Base-by-base conservation (phyloP, 495 filamentous ascomycete species). In the Zalerion maritima region DNA sequence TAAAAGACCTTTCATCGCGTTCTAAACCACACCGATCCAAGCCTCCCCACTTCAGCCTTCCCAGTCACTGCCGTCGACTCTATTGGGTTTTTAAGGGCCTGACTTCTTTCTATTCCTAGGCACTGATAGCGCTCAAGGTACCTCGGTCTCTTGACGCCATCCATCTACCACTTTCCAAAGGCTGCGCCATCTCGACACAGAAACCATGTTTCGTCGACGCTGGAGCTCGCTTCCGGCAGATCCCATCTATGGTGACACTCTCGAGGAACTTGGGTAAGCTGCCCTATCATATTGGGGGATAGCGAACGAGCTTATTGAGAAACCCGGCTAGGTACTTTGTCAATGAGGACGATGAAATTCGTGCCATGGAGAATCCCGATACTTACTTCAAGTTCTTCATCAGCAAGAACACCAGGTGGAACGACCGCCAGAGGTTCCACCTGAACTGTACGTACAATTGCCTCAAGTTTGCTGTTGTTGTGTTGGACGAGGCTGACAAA, bases 261-360 rank as follows among this genome's bases (percentile, higher is more conserved):
- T 93, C 17, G 50, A 65, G 22, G 57, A 64, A 26, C 62, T 93
- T 11, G 84, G 81, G 81, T 85, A 59, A 36, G 67, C 12, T 28
- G 14, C 26, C 18, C 21, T 28, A 33, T 26, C 17, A 31, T 36
- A 6, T n/a, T 16, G 14, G 17, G n/a, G n/a, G n/a, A 23, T 23
- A 23, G 7, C 21, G 7, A 23, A n/a, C 21, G 21, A 23, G 21
- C n/a, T 23, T 7, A 7, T 23, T 19, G 2, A 34, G 28, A n/a
- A n/a, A n/a, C n/a, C n/a, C n/a, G n/a, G n/a, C n/a, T n/a, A 84
- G 79, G 9, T 85, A 79, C 44, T 75, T 71, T 42, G 52, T 86
- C 56, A 81, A 75, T 30, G 61, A 71, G 2, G 51, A 69, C 6
- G 78, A 84, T 41, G 73, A 82, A 43, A 72, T 92, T 38, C 67